Percentiles rank a stretch among this genome's conserved stretches.
Evolutionary conservation across 495 filamentous ascomycete genomes (phyloP).

Genomic region (Usnea hakonensis): DNA sequence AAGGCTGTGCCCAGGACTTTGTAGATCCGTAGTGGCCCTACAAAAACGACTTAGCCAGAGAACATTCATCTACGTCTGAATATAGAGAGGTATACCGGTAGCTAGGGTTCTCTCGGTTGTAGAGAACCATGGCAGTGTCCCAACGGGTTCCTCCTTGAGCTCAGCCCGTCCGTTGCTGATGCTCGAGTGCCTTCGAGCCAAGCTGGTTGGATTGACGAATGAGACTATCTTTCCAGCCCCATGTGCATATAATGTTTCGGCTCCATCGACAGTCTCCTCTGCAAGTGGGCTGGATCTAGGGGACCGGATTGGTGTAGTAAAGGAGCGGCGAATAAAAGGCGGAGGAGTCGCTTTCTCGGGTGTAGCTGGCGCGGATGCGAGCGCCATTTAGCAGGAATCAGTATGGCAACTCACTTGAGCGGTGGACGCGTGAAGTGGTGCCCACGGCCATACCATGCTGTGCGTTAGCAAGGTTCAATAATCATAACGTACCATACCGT

Average conservation of each 20-base stretch:
- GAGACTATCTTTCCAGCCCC: constrained; percentile 36
- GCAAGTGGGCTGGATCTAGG: background rate
- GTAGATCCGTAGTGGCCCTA: constrained; percentile 73
- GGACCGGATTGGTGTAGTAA: constrained; percentile 48
- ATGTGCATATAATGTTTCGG: constrained; percentile 36
- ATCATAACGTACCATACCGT: no score
- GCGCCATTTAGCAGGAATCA: constrained; percentile 12
- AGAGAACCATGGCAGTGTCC: constrained; percentile 64
- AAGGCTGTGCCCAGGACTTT: constrained; percentile 73
- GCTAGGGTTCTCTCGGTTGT: constrained; percentile 75
- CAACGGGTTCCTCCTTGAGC: constrained; percentile 22
- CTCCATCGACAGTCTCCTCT: constrained; percentile 29
- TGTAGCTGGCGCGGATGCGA: constrained; percentile 29
- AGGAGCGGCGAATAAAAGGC: constrained; percentile 45
- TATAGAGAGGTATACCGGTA: constrained; percentile 44
- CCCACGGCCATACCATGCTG: no score
- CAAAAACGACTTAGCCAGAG: constrained; percentile 3
- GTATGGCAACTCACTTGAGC: background rate
- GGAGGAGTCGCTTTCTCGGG: constrained; percentile 32
- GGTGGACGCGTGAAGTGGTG: background rate
- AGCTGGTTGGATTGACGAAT: constrained; percentile 29
- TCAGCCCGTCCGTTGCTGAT: constrained; percentile 20
- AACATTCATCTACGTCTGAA: background rate
- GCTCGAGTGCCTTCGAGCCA: constrained; percentile 21
- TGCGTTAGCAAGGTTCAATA: background rate